phyloP scores from a whole-genome alignment of 495 filamentous ascomycete species.

The Penicillium egyptiacum region DNA sequence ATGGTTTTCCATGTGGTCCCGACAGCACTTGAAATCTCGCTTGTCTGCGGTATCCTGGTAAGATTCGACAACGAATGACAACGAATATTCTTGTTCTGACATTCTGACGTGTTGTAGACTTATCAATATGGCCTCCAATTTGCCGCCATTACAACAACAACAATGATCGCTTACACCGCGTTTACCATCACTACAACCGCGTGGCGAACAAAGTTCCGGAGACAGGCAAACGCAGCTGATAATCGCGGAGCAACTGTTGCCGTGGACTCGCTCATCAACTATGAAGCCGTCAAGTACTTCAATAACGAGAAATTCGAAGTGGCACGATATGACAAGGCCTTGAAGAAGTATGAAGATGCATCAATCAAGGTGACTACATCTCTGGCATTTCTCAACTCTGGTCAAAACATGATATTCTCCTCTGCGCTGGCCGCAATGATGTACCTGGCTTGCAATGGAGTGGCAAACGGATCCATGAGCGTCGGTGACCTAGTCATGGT shows the following conservation, averaged over 20 bases:
- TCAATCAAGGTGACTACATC: slow-evolving; percentile 97
- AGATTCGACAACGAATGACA: not conserved
- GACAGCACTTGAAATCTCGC: slow-evolving; percentile 87
- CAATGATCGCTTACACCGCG: slow-evolving; percentile 89
- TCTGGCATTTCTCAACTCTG: slow-evolving; percentile 88
- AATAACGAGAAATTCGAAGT: slow-evolving; percentile 97
- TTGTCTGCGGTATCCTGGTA: slow-evolving; percentile 90
- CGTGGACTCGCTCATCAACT: slow-evolving; percentile 95
- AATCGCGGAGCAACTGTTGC: slow-evolving; percentile 94
- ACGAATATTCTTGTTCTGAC: not conserved
- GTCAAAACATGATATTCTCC: slow-evolving; percentile 98
- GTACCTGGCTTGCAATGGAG: slow-evolving; percentile 88
- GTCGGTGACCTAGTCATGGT: slow-evolving; percentile 99
- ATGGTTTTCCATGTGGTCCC: slow-evolving; percentile 99
- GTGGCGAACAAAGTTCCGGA: slow-evolving; percentile 95
- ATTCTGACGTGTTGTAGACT: slow-evolving; percentile 54
- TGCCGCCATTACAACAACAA: slow-evolving; percentile 83
- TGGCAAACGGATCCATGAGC: slow-evolving; percentile 74
- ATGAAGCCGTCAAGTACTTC: slow-evolving; percentile 99
- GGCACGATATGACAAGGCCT: slow-evolving; percentile 81
- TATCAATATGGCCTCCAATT: slow-evolving; percentile 93
- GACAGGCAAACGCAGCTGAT: slow-evolving; percentile 92
- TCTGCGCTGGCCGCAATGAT: slow-evolving; percentile 96
- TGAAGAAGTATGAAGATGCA: slow-evolving; percentile 84
- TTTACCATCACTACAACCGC: slow-evolving; percentile 95